Base-by-base conservation (phyloP, 169 alveolate genomes). In the Cystoisospora suis region DNA sequence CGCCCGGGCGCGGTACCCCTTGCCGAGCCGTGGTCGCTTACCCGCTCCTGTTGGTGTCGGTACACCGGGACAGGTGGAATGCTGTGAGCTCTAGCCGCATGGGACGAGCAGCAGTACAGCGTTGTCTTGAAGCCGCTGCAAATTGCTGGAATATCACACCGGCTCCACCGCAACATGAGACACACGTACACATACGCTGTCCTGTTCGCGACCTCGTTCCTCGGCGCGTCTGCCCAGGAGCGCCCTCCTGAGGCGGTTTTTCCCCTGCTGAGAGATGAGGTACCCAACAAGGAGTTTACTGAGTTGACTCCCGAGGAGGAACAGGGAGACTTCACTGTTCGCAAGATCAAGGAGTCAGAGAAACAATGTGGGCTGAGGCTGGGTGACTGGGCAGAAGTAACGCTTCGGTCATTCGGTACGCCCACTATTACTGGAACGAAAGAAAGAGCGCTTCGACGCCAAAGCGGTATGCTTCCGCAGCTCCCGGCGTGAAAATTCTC, bases 331-430 rank as follows among this genome's bases (percentile, higher is more conserved):
- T 72, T 38, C 56, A 72, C 59, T 20, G 83, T 72, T 47, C 47
- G 83, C 15, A 38, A 27, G 83, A n/a, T 72, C 45, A 32, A 42
- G 59, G 34, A 12, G 40, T 40, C 83, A 72, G 17, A 34, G n/a
- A 15, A 29, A 12, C 83, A 3, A 0, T 72, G 83, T 34, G 83
- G 83, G n/a, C 32, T 72, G 56, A 32, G 56, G 58, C 0, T 72
- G 44, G 23, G 44, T 17, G 83, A 72, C 83, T 40, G 83, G 83
- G 83, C 83, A 3, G 83, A 72, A 72, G 44, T 72, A 72, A 29
- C 38, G 3, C 9, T 72, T n/a, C 83, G 83, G 32, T 72, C 83
- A 3, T 72, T 72, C 56, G 83, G 83, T 72, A 42, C 47, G 83
- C 3, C 81, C 45, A 32, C 75, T 9, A 20, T 29, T 29, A 20